Evolutionary conservation across 345 rosid species (phyloP).

Genomic region (Eucalyptus rudis): DNA sequence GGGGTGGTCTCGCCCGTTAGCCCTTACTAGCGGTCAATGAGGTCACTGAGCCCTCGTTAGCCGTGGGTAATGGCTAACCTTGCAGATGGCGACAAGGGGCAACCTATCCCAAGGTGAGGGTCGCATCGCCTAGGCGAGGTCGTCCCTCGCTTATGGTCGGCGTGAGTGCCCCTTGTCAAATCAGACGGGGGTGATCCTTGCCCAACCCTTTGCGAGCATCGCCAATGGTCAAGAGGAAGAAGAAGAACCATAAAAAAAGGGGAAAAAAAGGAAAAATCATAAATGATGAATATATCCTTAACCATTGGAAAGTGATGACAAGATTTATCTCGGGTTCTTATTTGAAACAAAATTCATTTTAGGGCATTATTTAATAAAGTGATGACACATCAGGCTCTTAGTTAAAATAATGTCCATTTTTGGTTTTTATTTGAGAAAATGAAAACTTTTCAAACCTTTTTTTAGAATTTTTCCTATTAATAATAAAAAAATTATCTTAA

Average conservation of each 20-base stretch:
- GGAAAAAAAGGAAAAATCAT: fast-evolving
- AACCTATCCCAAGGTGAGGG: fast-evolving
- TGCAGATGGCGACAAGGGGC: fast-evolving
- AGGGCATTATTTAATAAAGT: too few species aligned
- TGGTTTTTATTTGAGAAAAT: too few species aligned
- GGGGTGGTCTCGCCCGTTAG: fast-evolving
- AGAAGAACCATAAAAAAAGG: too few species aligned
- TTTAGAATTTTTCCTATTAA: too few species aligned
- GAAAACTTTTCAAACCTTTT: too few species aligned
- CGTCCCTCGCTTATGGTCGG: fast-evolving
- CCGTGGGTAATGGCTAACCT: fast-evolving
- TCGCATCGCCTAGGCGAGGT: fast-evolving
- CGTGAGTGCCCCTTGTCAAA: fast-evolving
- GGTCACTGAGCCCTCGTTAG: fast-evolving
- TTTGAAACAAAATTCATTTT: too few species aligned
- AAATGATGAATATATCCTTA: too few species aligned
- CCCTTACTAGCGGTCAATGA: fast-evolving
- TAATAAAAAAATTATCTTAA: too few species aligned
- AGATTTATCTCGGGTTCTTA: too few species aligned
- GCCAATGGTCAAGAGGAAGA: too few species aligned
- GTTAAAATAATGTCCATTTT: fast-evolving
- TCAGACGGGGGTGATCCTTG: too few species aligned
- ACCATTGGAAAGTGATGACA: fast-evolving
- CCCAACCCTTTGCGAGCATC: fast-evolving
- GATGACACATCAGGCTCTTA: fast-evolving